Conservation (phyloP, 2,329 filamentous ascomycete species). For the Alternaria consortialis region DNA sequence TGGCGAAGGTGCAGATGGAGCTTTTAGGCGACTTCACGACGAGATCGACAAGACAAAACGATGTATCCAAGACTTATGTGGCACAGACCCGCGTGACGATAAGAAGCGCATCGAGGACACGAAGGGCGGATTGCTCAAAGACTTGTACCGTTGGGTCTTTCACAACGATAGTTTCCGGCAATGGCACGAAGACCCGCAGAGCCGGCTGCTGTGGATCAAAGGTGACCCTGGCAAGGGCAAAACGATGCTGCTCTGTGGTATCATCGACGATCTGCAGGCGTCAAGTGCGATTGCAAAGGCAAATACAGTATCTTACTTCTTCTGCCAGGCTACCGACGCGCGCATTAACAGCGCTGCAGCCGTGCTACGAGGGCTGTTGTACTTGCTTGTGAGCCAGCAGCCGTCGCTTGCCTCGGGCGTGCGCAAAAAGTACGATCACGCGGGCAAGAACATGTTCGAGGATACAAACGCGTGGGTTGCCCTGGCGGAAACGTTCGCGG, state of each 20-base stretch:
- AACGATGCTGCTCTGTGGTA: too few species aligned
- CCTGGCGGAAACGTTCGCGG: too few species aligned
- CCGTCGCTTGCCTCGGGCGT: constrained; percentile 31
- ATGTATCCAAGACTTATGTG: too few species aligned
- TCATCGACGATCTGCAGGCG: too few species aligned
- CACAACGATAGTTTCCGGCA: too few species aligned
- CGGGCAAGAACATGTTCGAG: constrained; percentile 26
- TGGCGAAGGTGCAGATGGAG: constrained; percentile 14
- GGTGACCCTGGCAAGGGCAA: too few species aligned
- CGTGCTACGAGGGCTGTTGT: constrained; percentile 57
- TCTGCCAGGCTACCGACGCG: constrained; percentile 40
- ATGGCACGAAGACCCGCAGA: too few species aligned
- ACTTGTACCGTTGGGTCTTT: too few species aligned
- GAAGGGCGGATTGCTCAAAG: too few species aligned
- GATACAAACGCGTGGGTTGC: constrained; percentile 40
- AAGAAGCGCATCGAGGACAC: too few species aligned
- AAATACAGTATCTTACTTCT: constrained; percentile 42
- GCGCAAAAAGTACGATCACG: constrained; percentile 36
- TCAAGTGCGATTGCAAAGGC: constrained; percentile 2
- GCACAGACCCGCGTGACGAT: too few species aligned
- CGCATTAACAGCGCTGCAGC: constrained; percentile 54
- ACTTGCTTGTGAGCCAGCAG: constrained; percentile 49
- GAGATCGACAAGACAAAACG: constrained; percentile 6
- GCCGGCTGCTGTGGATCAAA: too few species aligned
- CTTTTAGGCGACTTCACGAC: constrained; percentile 19